Evolutionary conservation across 805 yeast genomes (phyloP), one percentile per base, ranked within the genome.

Genomic region (Ogataea populi-albae): DNA sequence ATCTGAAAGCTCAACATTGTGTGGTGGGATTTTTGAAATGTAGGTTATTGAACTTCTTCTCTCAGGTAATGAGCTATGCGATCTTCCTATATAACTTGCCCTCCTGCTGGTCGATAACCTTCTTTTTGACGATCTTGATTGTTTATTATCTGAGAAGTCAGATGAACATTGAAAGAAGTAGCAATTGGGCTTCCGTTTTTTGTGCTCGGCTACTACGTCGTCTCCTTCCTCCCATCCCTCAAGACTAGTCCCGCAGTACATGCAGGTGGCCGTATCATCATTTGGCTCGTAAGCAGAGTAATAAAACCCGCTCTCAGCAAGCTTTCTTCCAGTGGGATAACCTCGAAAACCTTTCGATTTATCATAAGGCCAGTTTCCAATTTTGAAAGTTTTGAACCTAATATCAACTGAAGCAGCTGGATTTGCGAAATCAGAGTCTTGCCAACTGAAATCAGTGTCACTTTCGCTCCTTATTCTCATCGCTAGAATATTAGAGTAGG

Each of bases 141-240:
- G 10, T 18, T 5, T 17, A 17, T 19, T 23, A 25, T 26, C 34
- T 5, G 41, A 37, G 10, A 30, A 30, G 11, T 32, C 32, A 11
- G 29, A 30, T 14, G 26, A 14, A 12, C 32, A 19, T 8, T 30
- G 33, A 23, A 69, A 68, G 24, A 68, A 59, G 43, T 64, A 59
- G 54, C 82, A 69, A 18, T 62, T 50, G 3, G 64, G 66, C 16
- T 61, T 56, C 32, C 73, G 53, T 35, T 61, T 56, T n/a, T 50
- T 43, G 51, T 84, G 93, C 45, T 79, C 87, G 11, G 46, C 64
- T 6, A 69, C 40, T 0, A 89, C 91, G 39, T 73, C 77, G 57
- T 86, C 93, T 2, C 63, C 68, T 1, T 59, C 53, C 39, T 74
- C 84, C 94, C 94, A 85, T 3, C 87, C 88, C 35, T 82, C 83